Evolutionary conservation across 805 yeast genomes (phyloP).

Genomic region (Cyberlindnera xylosilytica): DNA sequence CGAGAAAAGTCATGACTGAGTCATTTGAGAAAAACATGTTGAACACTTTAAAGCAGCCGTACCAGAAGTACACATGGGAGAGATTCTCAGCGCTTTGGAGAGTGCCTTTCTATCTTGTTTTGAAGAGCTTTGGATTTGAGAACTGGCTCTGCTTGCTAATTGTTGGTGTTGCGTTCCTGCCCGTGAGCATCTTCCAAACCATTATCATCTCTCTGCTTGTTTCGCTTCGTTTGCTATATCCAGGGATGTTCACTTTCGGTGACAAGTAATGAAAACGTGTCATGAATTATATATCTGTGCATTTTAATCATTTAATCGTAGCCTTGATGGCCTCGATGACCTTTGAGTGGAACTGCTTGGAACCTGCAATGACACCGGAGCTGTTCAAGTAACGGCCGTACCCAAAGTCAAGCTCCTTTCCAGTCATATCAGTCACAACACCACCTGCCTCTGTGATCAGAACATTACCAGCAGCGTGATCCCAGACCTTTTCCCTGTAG

Average conservation of each 20-base stretch:
- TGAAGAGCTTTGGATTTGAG: conserved; percentile 11
- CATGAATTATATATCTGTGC: no score
- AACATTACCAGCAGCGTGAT: conserved; percentile 94
- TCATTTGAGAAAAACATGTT: conserved; percentile 35
- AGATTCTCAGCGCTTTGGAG: conserved; percentile 24
- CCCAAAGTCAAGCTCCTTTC: conserved; percentile 75
- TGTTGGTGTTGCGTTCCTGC: conserved; percentile 17
- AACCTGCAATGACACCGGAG: conserved; percentile 91
- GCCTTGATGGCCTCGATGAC: conserved; percentile 30
- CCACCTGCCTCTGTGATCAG: conserved; percentile 92
- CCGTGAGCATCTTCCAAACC: conserved; percentile 20
- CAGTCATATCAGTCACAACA: conserved; percentile 77
- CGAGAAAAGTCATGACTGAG: conserved; percentile 38
- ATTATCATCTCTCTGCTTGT: conserved; percentile 7
- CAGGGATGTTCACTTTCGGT: conserved; percentile 14
- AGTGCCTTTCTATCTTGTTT: conserved; percentile 15
- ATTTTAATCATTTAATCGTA: conserved; percentile 3
- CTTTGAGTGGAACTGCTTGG: conserved; percentile 28
- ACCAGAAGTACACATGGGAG: conserved; percentile 31
- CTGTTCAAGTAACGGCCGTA: conserved; percentile 75
- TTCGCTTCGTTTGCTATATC: conserved; percentile 11
- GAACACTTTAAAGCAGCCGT: conserved; percentile 26
- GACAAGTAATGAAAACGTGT: no score
- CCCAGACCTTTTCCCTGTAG: conserved; percentile 96
- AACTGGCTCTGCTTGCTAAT: conserved; percentile 15